Percentiles rank a stretch among this genome's conserved stretches.
phyloP scores from a whole-genome alignment of 1,284 basidiomycete genomes.

The Prillingera fragicola region DNA sequence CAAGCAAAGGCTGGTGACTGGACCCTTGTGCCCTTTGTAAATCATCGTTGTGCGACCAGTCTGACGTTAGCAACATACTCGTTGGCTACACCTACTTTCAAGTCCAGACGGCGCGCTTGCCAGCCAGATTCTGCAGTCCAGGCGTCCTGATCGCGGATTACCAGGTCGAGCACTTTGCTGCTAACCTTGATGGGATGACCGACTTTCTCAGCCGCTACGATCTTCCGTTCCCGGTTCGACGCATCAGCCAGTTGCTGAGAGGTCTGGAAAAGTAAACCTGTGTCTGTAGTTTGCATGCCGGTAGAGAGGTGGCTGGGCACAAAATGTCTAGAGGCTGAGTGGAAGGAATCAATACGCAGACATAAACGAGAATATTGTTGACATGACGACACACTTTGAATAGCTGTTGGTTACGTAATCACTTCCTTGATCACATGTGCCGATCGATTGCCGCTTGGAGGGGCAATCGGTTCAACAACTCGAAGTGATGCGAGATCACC shows the following conservation, averaged over 20 bases:
- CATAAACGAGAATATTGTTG: too few species aligned
- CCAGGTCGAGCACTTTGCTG: constrained; percentile 67
- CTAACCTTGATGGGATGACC: constrained; percentile 70
- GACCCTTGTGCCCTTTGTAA: constrained; percentile 76
- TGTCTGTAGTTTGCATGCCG: constrained; percentile 51
- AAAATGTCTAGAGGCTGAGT: too few species aligned
- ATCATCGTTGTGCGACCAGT: constrained; percentile 68
- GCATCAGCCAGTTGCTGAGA: constrained; percentile 67
- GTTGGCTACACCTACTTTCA: constrained; percentile 63
- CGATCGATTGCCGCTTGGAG: too few species aligned
- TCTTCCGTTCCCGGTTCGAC: constrained; percentile 63
- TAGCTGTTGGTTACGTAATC: too few species aligned
- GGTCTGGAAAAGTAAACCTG: constrained; percentile 58
- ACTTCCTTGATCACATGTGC: too few species aligned
- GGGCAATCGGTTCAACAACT: too few species aligned
- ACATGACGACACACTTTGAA: too few species aligned
- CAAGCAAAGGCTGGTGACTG: constrained; percentile 74
- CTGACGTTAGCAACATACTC: constrained; percentile 49
- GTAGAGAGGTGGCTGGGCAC: too few species aligned
- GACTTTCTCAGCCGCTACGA: constrained; percentile 62
- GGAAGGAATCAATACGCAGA: too few species aligned
- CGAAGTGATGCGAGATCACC: too few species aligned
- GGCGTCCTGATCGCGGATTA: constrained; percentile 59
- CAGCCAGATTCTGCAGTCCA: constrained; percentile 84
- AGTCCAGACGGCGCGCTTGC: constrained; percentile 63